phyloP scores from a whole-genome alignment of 108 stramenopile genomes.

The Seminavis robusta region DNA sequence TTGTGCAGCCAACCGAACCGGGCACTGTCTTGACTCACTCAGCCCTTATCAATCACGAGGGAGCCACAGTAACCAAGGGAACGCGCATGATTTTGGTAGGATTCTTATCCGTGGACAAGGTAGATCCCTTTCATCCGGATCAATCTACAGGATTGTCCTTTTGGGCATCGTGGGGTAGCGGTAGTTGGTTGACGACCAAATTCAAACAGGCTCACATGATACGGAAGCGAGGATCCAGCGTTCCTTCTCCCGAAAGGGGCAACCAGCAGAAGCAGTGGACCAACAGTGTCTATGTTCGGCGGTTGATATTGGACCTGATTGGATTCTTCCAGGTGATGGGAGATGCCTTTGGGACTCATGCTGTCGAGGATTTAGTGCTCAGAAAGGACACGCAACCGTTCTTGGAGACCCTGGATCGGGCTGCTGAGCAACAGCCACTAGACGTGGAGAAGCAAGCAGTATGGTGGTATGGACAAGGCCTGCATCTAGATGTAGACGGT shows the following conservation, averaged over 20 bases:
- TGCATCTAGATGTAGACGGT: constrained; percentile 24
- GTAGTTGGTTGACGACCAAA: constrained; percentile 40
- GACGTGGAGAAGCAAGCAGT: neutral
- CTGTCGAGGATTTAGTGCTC: constrained; percentile 16
- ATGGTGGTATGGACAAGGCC: constrained; percentile 36
- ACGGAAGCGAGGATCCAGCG: constrained; percentile 4
- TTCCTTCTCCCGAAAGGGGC: neutral
- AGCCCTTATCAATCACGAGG: constrained; percentile 54
- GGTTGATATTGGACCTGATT: constrained; percentile 8
- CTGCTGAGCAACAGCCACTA: no score
- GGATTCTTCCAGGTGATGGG: constrained; percentile 17
- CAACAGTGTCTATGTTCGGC: constrained; percentile 8
- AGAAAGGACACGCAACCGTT: constrained; percentile 9
- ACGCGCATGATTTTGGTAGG: constrained; percentile 63
- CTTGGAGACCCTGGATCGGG: constrained; percentile 26
- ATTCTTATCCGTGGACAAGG: constrained; percentile 49
- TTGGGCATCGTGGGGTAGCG: constrained; percentile 50
- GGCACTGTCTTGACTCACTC: constrained; percentile 43
- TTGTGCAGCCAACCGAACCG: constrained; percentile 36
- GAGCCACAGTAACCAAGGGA: constrained; percentile 45
- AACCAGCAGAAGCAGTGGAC: constrained; percentile 11
- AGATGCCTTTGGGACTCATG: constrained; percentile 17
- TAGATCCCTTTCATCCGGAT: constrained; percentile 51
- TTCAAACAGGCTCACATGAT: constrained; percentile 38
- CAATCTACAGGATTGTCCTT: constrained; percentile 30